These are phyloP conservation scores for Zygoascus biomembranicola DNA, from an alignment of 805 yeast species.

Conservation along the genomic window DNA sequence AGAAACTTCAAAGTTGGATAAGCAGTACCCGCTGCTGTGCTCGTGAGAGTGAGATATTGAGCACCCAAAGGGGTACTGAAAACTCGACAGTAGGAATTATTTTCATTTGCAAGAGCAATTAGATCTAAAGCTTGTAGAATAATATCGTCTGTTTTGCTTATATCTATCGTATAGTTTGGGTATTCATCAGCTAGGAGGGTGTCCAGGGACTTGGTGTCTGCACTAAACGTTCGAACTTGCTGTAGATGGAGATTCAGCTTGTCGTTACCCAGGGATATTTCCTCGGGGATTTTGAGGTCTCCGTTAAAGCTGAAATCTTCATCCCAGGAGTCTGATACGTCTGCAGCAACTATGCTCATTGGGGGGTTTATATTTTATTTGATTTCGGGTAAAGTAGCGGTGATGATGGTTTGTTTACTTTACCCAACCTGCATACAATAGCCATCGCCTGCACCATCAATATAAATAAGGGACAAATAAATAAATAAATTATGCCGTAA, in stretches of 20 bases:
- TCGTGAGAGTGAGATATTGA: slow-evolving; percentile 4
- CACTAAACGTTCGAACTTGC: slow-evolving; percentile 16
- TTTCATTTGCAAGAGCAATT: slow-evolving; percentile 22
- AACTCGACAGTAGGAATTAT: slow-evolving; percentile 14
- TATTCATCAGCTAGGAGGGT: slow-evolving; percentile 13
- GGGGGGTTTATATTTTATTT: background rate
- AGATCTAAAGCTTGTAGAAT: slow-evolving; percentile 24
- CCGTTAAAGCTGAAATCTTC: slow-evolving; percentile 39
- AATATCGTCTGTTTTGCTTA: slow-evolving; percentile 1
- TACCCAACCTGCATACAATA: background rate
- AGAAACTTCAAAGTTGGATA: slow-evolving; percentile 2
- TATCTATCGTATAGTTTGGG: background rate
- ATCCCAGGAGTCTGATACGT: slow-evolving; percentile 44
- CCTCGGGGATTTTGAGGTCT: slow-evolving; percentile 14
- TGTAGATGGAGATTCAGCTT: slow-evolving; percentile 16
- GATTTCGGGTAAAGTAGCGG: background rate
- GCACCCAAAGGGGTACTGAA: slow-evolving; percentile 17
- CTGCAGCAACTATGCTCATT: background rate
- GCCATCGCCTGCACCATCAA: too few species aligned
- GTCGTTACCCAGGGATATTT: slow-evolving; percentile 7
- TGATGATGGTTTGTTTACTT: background rate
- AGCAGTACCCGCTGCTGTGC: background rate
- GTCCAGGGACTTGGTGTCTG: slow-evolving; percentile 15
- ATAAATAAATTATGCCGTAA: too few species aligned
- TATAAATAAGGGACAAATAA: too few species aligned